Conservation (phyloP, 306 rosid species). For the Castanea mollissima region DNA sequence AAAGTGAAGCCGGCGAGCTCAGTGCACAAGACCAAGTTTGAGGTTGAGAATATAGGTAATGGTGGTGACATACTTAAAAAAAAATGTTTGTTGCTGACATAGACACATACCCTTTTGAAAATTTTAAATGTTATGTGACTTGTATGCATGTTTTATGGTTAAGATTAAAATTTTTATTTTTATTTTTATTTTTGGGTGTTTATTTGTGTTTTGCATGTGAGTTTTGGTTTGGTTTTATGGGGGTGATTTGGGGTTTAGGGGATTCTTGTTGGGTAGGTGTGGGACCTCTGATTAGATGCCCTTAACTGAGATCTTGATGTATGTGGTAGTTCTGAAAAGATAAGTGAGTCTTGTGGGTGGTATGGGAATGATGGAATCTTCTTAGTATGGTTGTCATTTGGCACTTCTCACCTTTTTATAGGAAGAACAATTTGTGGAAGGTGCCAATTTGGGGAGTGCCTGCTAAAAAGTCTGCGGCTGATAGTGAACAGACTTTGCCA, state of each 20-base stretch:
- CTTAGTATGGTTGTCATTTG: slow-evolving; percentile 44
- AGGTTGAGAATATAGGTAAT: slow-evolving; percentile 81
- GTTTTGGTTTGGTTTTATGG: slow-evolving; percentile 23
- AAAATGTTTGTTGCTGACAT: neutral
- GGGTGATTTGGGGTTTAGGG: slow-evolving; percentile 23
- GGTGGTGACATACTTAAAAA: neutral
- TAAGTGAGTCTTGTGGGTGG: slow-evolving; percentile 47
- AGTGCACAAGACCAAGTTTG: slow-evolving; percentile 71
- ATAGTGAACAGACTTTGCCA: slow-evolving; percentile 16
- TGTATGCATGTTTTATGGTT: neutral
- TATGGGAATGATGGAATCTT: slow-evolving; percentile 60
- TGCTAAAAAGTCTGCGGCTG: slow-evolving; percentile 33
- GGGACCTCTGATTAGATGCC: slow-evolving; percentile 76
- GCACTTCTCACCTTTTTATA: slow-evolving; percentile 33
- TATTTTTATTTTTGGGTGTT: neutral
- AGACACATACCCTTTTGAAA: neutral
- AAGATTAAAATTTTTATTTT: neutral
- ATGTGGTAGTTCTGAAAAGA: slow-evolving; percentile 58
- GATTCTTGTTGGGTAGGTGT: slow-evolving; percentile 51
- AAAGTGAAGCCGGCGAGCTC: slow-evolving; percentile 75
- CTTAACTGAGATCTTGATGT: slow-evolving; percentile 43
- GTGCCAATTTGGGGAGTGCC: slow-evolving; percentile 25
- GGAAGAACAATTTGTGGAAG: slow-evolving; percentile 31
- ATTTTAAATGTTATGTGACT: neutral
- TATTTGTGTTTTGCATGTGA: slow-evolving; percentile 9